These are phyloP conservation scores for Trametes elegans DNA, from an alignment of 768 basidiomycete species.

Conservation along the genomic window DNA sequence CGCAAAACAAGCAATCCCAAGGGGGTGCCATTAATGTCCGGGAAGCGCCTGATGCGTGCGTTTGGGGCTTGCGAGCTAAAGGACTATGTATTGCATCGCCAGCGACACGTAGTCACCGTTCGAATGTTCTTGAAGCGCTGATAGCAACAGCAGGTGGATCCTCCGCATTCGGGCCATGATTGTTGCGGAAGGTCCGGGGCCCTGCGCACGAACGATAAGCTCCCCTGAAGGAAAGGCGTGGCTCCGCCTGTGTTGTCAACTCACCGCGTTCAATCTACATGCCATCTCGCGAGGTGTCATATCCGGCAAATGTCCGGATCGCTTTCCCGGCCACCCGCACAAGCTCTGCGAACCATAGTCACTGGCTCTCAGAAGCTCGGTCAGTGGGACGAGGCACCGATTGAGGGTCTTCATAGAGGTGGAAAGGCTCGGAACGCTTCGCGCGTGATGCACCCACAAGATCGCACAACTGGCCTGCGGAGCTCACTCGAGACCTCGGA, in stretches of 20 bases:
- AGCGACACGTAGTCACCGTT: background rate
- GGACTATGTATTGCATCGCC: background rate
- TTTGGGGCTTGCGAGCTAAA: background rate
- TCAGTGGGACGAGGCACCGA: background rate
- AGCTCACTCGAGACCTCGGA: background rate
- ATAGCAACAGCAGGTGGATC: conserved; percentile 9
- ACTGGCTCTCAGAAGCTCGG: background rate
- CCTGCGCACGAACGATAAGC: conserved; percentile 12
- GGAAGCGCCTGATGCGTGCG: conserved; percentile 12
- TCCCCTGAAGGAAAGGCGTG: background rate
- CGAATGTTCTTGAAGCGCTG: conserved; percentile 15
- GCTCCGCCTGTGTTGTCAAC: conserved; percentile 4
- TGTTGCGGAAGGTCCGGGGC: conserved; percentile 8
- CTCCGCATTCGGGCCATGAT: conserved; percentile 8
- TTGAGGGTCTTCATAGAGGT: background rate
- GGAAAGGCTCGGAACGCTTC: background rate
- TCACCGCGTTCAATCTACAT: conserved; percentile 11
- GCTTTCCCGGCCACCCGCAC: conserved; percentile 1
- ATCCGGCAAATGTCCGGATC: conserved; percentile 7
- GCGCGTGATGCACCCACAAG: conserved; percentile 7
- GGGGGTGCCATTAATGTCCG: conserved; percentile 5
- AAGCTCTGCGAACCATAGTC: background rate
- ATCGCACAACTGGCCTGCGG: background rate
- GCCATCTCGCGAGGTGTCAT: conserved; percentile 1
- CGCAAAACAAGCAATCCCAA: conserved; percentile 8